Conservation (phyloP, 208 protist genomes). For the Kentomonas sorsogonicus region DNA sequence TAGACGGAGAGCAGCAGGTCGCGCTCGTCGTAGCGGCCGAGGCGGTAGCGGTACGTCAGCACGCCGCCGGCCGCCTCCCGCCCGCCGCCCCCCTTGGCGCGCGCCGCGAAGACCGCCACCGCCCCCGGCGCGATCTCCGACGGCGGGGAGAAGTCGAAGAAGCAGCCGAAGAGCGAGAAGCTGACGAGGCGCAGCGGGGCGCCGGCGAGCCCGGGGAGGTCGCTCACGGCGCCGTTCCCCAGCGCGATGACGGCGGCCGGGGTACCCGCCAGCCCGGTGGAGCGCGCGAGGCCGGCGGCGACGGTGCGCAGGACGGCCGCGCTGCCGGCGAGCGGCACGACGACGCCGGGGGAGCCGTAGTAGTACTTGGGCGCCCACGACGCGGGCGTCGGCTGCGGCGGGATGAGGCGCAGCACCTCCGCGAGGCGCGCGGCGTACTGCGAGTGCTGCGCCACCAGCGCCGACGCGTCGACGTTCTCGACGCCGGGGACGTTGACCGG, state of each 20-base stretch:
- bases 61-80: conserved; percentile 41
- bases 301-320: conserved; percentile 27
- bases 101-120: conserved; percentile 31
- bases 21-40: conserved; percentile 12
- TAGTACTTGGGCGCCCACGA: conserved; percentile 40
- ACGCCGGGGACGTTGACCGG: conserved; percentile 72
- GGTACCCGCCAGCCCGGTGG: conserved; percentile 26
- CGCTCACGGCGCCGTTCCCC: conserved; percentile 34
- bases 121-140: conserved; percentile 10
- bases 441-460: conserved; percentile 48
- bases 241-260: conserved; percentile 33
- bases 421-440: conserved; percentile 53
- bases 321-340: conserved; percentile 23
- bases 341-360: conserved; percentile 48
- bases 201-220: conserved; percentile 14
- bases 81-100: conserved; percentile 23
- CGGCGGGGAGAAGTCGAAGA: conserved; percentile 50
- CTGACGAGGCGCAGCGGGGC: conserved; percentile 26
- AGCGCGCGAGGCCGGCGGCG: conserved; percentile 25
- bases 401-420: conserved; percentile 52
- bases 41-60: conserved; percentile 21
- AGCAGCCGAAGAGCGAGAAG: conserved; percentile 30
- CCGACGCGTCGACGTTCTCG: conserved; percentile 78
- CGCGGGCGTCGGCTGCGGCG: conserved; percentile 24
- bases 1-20: conserved; percentile 40